Conservation (phyloP, 495 filamentous ascomycete genomes). For the Trichoderma parareesei region DNA sequence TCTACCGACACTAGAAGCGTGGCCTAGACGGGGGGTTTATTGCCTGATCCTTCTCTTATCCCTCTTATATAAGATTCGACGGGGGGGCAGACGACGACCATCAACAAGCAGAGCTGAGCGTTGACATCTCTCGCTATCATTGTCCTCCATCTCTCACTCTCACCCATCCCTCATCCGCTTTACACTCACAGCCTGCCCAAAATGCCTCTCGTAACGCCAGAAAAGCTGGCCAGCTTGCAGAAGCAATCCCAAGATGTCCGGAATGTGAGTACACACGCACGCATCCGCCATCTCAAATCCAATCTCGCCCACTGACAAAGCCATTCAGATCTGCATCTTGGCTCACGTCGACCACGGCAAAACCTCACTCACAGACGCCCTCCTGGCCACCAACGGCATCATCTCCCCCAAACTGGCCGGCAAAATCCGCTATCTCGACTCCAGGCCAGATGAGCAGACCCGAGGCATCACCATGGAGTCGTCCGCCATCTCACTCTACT, state of each 20-base stretch:
- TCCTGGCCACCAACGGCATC: conserved; percentile 98
- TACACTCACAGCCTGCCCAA: conserved; percentile 20
- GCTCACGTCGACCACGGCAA: conserved; percentile 99
- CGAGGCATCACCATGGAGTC: conserved; percentile 99
- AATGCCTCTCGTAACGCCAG: conserved; percentile 84
- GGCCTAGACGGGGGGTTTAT: background rate
- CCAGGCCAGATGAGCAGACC: conserved; percentile 90
- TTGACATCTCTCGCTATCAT: background rate
- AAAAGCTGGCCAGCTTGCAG: conserved; percentile 80
- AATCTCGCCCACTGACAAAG: background rate
- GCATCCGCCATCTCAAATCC: too few species aligned
- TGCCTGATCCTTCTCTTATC: background rate
- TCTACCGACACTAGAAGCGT: background rate
- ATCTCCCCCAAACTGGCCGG: conserved; percentile 96
- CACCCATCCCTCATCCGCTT: too few species aligned
- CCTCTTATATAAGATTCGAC: background rate
- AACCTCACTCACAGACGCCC: conserved; percentile 91
- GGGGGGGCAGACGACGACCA: background rate
- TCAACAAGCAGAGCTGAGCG: background rate
- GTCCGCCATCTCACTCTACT: conserved; percentile 93
- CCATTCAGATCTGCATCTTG: conserved; percentile 80
- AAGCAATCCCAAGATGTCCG: conserved; percentile 74
- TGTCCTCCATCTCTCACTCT: background rate
- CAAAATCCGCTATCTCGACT: conserved; percentile 97
- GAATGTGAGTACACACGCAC: conserved; percentile 52